Evolutionary conservation across 2,329 filamentous ascomycete genomes (phyloP), one percentile per base, ranked within the genome.

Genomic region (Dothistroma septosporum): DNA sequence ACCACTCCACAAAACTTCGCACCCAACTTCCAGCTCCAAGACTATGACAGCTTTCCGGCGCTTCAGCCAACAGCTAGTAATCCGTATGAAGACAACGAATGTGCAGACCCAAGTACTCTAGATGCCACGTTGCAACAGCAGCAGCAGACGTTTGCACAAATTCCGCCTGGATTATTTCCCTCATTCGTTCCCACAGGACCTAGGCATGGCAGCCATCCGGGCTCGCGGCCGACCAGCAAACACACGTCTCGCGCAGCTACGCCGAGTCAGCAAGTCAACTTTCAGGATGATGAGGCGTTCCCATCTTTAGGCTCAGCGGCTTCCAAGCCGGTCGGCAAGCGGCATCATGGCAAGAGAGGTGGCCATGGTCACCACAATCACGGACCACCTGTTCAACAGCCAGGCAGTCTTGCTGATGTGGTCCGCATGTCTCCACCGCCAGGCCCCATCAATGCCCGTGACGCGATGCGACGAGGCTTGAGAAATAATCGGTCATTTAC

Each of bases 211-310:
- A 86, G 85, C 58, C 87, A 88, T 28, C 84, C 90, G 24, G 86
- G 89, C 63, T 97, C 94, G 28, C 87, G 93, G 57, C 92, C 92
- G 16, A 86, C 86, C 62, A 97, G 93, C 73, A 87, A 92, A 37
- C 90, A 92, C 70, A 88, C 90, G 60, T 82, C 86, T 53, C 82
- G 85, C 49, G 82, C 85, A 33, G 73, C 81, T 14, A 85, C 85
- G 31, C 85, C 86, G 33, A 82, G 85, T 24, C 88, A 89, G 32
- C 86, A 90, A 21, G 68, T 69, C 12, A 73, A 74, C 60, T 87
- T 96, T 24, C 92, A 97, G 72, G 94, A 99, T 70, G 93, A 91
- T 21, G 94, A 99, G 71, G 94, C 93, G 0, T 99, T 99, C 70
- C 94, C 94, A 8, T 90, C 89, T 9, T 83, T 99, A 2, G 91